Percentiles rank a stretch among this genome's conserved stretches.
These are phyloP conservation scores for Grifola frondosa DNA, from an alignment of 1,284 basidiomycete species.

Conservation along the genomic window DNA sequence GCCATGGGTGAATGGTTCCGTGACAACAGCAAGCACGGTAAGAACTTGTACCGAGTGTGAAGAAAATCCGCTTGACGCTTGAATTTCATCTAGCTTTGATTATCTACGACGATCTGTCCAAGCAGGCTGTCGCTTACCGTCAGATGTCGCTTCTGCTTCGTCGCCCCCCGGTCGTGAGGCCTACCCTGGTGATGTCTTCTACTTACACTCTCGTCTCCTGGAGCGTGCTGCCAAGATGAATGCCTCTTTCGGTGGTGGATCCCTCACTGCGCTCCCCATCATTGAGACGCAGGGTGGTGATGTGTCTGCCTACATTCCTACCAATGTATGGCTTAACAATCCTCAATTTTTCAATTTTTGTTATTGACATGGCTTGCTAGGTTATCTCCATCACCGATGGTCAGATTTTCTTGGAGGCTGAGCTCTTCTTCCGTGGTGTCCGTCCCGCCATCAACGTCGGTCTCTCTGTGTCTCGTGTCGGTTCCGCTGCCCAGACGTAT, in stretches of 20 bases:
- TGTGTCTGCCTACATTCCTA: slow-evolving; percentile 96
- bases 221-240: slow-evolving; percentile 99
- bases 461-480: slow-evolving; percentile 99
- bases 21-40: slow-evolving; percentile 96
- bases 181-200: slow-evolving; percentile 99
- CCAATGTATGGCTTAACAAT: slow-evolving; percentile 55
- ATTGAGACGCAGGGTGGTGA: slow-evolving; percentile 99
- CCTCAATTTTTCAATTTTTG: background rate
- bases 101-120: slow-evolving; percentile 99
- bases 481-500: slow-evolving; percentile 97
- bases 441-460: slow-evolving; percentile 99
- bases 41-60: slow-evolving; percentile 14
- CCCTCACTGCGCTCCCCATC: slow-evolving; percentile 97
- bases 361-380: slow-evolving; percentile 33
- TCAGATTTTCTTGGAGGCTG: slow-evolving; percentile 99
- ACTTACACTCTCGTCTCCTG: slow-evolving; percentile 99
- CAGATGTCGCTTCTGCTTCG: slow-evolving; percentile 99
- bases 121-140: slow-evolving; percentile 99
- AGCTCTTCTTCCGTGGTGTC: slow-evolving; percentile 99
- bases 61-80: background rate
- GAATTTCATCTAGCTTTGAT: slow-evolving; percentile 69
- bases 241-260: slow-evolving; percentile 97
- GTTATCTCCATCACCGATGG: slow-evolving; percentile 99
- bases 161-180: slow-evolving; percentile 99
- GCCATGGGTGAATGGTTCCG: slow-evolving; percentile 99